These are phyloP conservation scores for Calonectria honghensis DNA, from an alignment of 2,329 filamentous ascomycete genomes.

Conservation along the genomic window DNA sequence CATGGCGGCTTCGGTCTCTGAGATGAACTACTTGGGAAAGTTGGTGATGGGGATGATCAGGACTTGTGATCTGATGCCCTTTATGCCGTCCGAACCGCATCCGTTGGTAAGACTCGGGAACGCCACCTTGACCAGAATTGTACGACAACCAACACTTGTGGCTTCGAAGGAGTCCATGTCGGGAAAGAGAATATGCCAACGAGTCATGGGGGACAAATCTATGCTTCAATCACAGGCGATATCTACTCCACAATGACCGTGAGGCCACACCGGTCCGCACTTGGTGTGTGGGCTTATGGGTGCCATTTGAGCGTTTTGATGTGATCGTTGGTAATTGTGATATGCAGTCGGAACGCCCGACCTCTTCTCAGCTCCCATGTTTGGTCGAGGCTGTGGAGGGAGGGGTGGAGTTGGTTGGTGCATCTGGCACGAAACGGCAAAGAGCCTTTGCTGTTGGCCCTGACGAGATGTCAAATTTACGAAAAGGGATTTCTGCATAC, in stretches of 20 bases:
- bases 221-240: constrained; percentile 39
- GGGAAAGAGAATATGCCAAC: constrained; percentile 34
- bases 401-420: constrained; percentile 43
- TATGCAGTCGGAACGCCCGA: constrained; percentile 45
- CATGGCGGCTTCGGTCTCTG: constrained; percentile 42
- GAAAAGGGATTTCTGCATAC: constrained; percentile 28
- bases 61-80: constrained; percentile 39
- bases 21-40: constrained; percentile 3
- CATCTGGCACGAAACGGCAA: constrained; percentile 40
- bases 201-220: constrained; percentile 45
- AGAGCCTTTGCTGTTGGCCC: constrained; percentile 24
- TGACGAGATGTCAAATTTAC: constrained; percentile 30
- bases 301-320: constrained; percentile 42
- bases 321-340: constrained; percentile 50
- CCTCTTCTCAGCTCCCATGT: constrained; percentile 48
- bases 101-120: constrained; percentile 33
- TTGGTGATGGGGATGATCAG: constrained; percentile 17
- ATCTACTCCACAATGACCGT: constrained; percentile 41
- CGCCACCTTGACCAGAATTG: constrained; percentile 44
- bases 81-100: constrained; percentile 43
- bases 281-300: constrained; percentile 38
- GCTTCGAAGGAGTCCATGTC: constrained; percentile 37
- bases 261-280: constrained; percentile 25
- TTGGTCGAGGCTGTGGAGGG: constrained; percentile 38
- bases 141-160: constrained; percentile 45